Base-by-base conservation (phyloP, 441 rosid species). In the Aleurites moluccanus region DNA sequence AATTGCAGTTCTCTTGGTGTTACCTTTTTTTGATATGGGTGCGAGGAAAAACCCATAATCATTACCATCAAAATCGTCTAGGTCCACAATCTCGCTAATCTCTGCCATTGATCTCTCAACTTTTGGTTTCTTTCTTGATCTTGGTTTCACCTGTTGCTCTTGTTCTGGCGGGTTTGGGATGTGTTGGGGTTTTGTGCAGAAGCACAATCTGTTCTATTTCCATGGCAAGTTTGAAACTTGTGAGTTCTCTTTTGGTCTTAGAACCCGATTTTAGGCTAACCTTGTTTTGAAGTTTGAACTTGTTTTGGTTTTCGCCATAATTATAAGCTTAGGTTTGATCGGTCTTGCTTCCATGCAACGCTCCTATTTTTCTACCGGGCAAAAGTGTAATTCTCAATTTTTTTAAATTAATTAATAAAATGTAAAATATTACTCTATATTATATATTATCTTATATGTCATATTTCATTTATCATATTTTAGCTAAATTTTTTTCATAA, bases 1-100 rank as follows among this genome's bases (percentile, higher is more conserved):
- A 1, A 78, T 64, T 57, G 78, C 73, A 18, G 55, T 38, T 40
- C 23, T 47, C 61, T 21, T 55, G 15, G 50, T 33, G 42, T 35
- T 49, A 68, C 77, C 81, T 55, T 25, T 42, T 14, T 35, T 27
- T 10, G 73, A 73, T 3, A 52, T 0, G 38, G 81, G 77, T 1
- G 69, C 30, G 77, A 0, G 62, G 20, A 23, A 25, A n/a, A 72
- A 65, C 28, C 40, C 72, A 70, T 10, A 69, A 45, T n/a, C 38
- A 30, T 56, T 45, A 38, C 10, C 38, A 30, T 18, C 47, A 45
- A 16, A 6, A 59, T 73, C 77, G 4, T 76, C 79, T 7, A 78
- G 50, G 38, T 74, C 42, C 28, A 74, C 75, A 57, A 63, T 25
- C 52, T 69, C 68, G 13, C 9, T 4, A 53, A 64, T 45, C 33